Conservation (phyloP, 2,329 filamentous ascomycete genomes). For the Furcasterigmium sp. region DNA sequence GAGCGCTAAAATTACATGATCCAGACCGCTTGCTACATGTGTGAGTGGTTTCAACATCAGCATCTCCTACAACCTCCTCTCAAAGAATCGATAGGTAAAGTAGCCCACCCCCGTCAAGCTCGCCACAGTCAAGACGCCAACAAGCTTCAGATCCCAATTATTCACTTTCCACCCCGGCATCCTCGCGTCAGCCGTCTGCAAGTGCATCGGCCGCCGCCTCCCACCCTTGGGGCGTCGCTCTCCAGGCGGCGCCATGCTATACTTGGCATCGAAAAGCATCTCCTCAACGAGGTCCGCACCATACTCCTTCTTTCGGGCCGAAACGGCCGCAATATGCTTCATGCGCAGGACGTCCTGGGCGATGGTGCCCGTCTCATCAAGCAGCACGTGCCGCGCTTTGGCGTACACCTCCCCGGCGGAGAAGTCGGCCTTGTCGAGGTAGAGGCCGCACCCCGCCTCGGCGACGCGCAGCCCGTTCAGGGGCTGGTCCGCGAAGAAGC, state of each 20-base stretch:
- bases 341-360: slow-evolving; percentile 27
- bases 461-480: slow-evolving; percentile 28
- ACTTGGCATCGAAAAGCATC: slow-evolving; percentile 29
- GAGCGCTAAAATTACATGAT: too few species aligned
- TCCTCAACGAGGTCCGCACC: slow-evolving; percentile 36
- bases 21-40: too few species aligned
- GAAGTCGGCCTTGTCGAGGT: slow-evolving; percentile 30
- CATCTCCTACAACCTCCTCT: neutral
- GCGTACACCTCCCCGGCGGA: slow-evolving; percentile 21
- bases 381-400: slow-evolving; percentile 19
- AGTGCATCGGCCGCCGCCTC: slow-evolving; percentile 29
- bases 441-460: slow-evolving; percentile 25
- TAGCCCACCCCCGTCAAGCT: neutral
- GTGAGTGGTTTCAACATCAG: too few species aligned
- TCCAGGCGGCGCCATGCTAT: neutral
- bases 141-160: slow-evolving; percentile 5
- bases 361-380: slow-evolving; percentile 22
- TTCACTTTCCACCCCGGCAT: slow-evolving; percentile 19
- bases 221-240: neutral
- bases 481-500: slow-evolving; percentile 36
- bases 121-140: neutral
- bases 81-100: neutral
- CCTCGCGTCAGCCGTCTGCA: slow-evolving; percentile 35
- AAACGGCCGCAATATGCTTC: slow-evolving; percentile 29
- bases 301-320: slow-evolving; percentile 27